A percentile compares a stretch with the other conserved stretches of the same genome.
phyloP scores from a whole-genome alignment of 1,139 yeast species.

The Scheffersomyces segobiensis region DNA sequence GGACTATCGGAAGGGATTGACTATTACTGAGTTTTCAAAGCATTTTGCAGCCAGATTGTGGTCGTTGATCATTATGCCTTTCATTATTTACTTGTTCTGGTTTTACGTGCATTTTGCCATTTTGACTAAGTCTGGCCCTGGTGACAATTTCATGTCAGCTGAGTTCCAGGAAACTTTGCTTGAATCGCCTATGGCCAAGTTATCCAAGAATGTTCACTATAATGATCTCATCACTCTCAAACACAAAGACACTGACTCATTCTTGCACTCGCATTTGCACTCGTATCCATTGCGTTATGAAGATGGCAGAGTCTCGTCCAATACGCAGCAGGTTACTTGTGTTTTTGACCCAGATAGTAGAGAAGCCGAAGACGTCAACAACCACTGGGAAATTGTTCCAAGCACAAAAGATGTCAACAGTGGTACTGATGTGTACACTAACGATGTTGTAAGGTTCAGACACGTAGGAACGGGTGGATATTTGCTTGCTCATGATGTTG shows the following conservation, averaged over 20 bases:
- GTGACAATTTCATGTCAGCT: slow-evolving; percentile 89
- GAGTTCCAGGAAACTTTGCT: slow-evolving; percentile 90
- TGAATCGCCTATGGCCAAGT: slow-evolving; percentile 76
- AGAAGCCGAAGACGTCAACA: slow-evolving; percentile 55
- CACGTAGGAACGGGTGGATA: slow-evolving; percentile 81
- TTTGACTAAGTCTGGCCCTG: slow-evolving; percentile 87
- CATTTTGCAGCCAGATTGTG: slow-evolving; percentile 80
- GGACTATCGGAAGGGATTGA: slow-evolving; percentile 69
- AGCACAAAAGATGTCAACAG: slow-evolving; percentile 37
- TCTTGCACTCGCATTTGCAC: slow-evolving; percentile 76
- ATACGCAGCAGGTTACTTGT: slow-evolving; percentile 93
- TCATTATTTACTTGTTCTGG: slow-evolving; percentile 84
- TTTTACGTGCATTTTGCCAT: slow-evolving; percentile 87
- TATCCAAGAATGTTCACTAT: slow-evolving; percentile 71
- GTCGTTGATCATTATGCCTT: slow-evolving; percentile 77
- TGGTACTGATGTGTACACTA: slow-evolving; percentile 41
- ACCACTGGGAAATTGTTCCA: slow-evolving; percentile 88
- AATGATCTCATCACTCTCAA: slow-evolving; percentile 74
- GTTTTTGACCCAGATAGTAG: slow-evolving; percentile 31
- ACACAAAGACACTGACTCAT: slow-evolving; percentile 74
- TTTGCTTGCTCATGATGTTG: slow-evolving; percentile 91
- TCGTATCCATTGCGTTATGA: slow-evolving; percentile 89
- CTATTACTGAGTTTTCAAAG: slow-evolving; percentile 55
- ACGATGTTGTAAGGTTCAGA: slow-evolving; percentile 73
- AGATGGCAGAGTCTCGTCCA: slow-evolving; percentile 93